Evolutionary conservation across 495 filamentous ascomycete species (phyloP).

Genomic region (Staphylotrichum longicolle): DNA sequence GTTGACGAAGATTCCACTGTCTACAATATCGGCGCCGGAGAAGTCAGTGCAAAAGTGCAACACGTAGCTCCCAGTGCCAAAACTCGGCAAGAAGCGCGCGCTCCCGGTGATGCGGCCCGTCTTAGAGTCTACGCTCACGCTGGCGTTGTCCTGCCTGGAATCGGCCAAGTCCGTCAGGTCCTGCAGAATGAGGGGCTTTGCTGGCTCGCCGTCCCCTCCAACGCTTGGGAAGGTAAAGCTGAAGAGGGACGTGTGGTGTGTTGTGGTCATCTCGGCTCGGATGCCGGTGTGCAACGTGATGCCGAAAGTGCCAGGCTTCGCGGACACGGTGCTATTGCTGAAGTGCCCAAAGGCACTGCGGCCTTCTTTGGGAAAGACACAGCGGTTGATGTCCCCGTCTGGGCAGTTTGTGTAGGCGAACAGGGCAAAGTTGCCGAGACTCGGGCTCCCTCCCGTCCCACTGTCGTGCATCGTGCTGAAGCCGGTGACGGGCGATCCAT

Average conservation of each 20-base stretch:
- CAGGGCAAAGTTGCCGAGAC: slow-evolving; percentile 71
- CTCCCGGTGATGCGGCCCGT: slow-evolving; percentile 64
- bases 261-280: slow-evolving; percentile 64
- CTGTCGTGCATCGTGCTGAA: slow-evolving; percentile 70
- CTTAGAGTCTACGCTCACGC: slow-evolving; percentile 49
- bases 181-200: slow-evolving; percentile 60
- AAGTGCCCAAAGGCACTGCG: slow-evolving; percentile 39
- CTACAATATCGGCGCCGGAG: slow-evolving; percentile 57
- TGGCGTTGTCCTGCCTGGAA: slow-evolving; percentile 61
- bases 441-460: slow-evolving; percentile 66
- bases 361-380: slow-evolving; percentile 56
- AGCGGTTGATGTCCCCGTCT: slow-evolving; percentile 61
- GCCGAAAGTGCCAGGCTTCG: slow-evolving; percentile 65
- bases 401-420: slow-evolving; percentile 67
- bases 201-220: slow-evolving; percentile 34
- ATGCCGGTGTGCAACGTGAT: slow-evolving; percentile 59
- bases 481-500: slow-evolving; percentile 59
- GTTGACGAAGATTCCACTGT: slow-evolving; percentile 64
- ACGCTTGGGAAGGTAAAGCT: slow-evolving; percentile 62
- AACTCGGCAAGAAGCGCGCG: slow-evolving; percentile 66
- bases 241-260: slow-evolving; percentile 65
- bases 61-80: slow-evolving; percentile 60
- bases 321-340: slow-evolving; percentile 51
- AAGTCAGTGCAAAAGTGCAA: slow-evolving; percentile 71
- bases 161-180: slow-evolving; percentile 66